These are phyloP conservation scores for Chlamydomonas sphaeroides DNA, from an alignment of 139 green algal genomes.

Conservation along the genomic window DNA sequence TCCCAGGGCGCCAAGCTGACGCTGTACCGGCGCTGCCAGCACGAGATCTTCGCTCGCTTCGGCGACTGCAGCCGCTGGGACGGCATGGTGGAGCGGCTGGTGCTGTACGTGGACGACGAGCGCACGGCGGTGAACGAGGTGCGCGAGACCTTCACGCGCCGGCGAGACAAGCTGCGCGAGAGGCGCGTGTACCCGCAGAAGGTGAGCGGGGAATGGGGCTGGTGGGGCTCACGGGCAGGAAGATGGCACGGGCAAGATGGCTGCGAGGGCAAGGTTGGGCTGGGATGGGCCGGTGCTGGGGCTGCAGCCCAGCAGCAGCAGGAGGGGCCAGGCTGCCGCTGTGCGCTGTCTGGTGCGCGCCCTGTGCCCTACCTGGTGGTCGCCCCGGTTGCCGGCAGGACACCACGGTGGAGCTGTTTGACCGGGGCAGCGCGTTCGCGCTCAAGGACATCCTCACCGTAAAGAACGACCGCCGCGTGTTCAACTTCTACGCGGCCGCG, in stretches of 20 bases:
- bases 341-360: not conserved
- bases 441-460: conserved; percentile 68
- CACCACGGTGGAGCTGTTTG: conserved; percentile 67
- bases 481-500: conserved; percentile 71
- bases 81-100: conserved; percentile 79
- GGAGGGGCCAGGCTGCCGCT: no score
- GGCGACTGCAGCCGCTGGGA: conserved; percentile 86
- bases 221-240: no score
- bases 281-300: no score
- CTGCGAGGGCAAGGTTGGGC: no score
- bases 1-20: conserved; percentile 67
- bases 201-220: no score
- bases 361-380: no score
- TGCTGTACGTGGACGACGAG: conserved; percentile 71
- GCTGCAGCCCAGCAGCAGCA: no score
- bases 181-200: conserved; percentile 63
- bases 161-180: conserved; percentile 80
- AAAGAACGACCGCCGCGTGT: conserved; percentile 55
- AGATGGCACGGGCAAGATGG: no score
- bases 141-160: conserved; percentile 68
- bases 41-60: conserved; percentile 85
- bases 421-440: conserved; percentile 64
- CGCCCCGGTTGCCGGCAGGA: no score
- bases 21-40: conserved; percentile 66
- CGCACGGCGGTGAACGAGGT: conserved; percentile 57